Conservation (phyloP, 2,329 filamentous ascomycete species). For the Penicillium sp. region DNA sequence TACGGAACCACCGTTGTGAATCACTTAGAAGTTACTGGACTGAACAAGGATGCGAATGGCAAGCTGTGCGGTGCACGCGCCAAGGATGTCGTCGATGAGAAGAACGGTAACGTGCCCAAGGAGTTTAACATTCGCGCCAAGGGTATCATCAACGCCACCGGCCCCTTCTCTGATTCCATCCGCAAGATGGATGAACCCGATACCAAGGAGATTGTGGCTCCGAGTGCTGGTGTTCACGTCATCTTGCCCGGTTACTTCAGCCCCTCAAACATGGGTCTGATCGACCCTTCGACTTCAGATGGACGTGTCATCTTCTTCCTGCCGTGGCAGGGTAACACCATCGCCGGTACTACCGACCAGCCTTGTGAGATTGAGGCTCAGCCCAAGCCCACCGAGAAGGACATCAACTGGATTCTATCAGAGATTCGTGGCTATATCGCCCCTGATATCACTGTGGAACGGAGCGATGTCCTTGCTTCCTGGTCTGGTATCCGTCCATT, state of each 20-base stretch:
- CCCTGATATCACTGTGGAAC: conserved; percentile 77
- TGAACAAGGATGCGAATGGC: conserved; percentile 71
- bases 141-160: conserved; percentile 83
- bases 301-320: conserved; percentile 90
- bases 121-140: conserved; percentile 71
- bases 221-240: conserved; percentile 79
- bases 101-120: conserved; percentile 58
- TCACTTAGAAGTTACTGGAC: conserved; percentile 72
- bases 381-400: conserved; percentile 73
- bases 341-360: conserved; percentile 82
- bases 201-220: conserved; percentile 74
- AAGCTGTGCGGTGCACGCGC: conserved; percentile 69
- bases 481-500: conserved; percentile 86
- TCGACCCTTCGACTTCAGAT: conserved; percentile 82
- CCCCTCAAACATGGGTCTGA: conserved; percentile 79
- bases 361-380: conserved; percentile 68
- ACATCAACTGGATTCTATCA: conserved; percentile 82
- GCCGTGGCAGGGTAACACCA: conserved; percentile 89
- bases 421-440: conserved; percentile 79
- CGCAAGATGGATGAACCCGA: conserved; percentile 75
- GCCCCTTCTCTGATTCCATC: conserved; percentile 81
- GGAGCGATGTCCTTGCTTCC: conserved; percentile 81
- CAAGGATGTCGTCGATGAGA: conserved; percentile 65
- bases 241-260: conserved; percentile 84
- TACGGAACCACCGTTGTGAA: conserved; percentile 81